These are phyloP conservation scores for Flueggea neowawraea DNA, from an alignment of 441 rosid genomes.

Conservation along the genomic window DNA sequence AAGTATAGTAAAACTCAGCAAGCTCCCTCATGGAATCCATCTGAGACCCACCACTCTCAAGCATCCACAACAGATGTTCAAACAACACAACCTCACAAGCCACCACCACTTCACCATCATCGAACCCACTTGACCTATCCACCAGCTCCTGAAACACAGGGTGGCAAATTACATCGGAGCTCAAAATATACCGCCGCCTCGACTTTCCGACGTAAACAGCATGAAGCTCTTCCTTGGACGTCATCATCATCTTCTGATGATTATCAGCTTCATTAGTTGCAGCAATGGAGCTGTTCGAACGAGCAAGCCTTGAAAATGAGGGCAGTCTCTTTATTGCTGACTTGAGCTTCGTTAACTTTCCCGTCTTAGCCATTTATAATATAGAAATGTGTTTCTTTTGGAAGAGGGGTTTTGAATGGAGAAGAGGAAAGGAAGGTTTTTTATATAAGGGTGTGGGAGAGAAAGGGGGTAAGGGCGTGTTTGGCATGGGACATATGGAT, in stretches of 20 bases:
- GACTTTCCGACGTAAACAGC: constrained; percentile 85
- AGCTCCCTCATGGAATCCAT: constrained; percentile 67
- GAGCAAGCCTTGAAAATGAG: constrained; percentile 55
- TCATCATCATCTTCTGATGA: neutral
- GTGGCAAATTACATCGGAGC: constrained; percentile 51
- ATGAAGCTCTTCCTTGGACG: constrained; percentile 24
- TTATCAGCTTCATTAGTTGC: constrained; percentile 10
- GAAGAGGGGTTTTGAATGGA: too few relatives aligned
- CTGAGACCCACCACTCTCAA: constrained; percentile 44
- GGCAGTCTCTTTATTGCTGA: constrained; percentile 83
- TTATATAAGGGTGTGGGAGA: neutral
- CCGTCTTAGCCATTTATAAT: constrained; percentile 54
- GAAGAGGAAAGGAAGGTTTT: too few relatives aligned
- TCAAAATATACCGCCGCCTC: constrained; percentile 61
- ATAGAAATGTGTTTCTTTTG: neutral
- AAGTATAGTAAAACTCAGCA: constrained; percentile 60
- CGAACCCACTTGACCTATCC: constrained; percentile 40
- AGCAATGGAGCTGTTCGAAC: constrained; percentile 30
- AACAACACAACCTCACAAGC: constrained; percentile 90
- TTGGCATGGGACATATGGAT: constrained; percentile 11
- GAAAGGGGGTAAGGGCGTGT: constrained; percentile 5
- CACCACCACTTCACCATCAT: constrained; percentile 42
- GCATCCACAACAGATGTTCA: constrained; percentile 93
- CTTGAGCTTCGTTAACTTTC: constrained; percentile 78
- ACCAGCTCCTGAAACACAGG: constrained; percentile 78